Evolutionary conservation across 1,139 yeast species (phyloP), one percentile per base, ranked within the genome.

Genomic region (Debaryomyces robertsiae): DNA sequence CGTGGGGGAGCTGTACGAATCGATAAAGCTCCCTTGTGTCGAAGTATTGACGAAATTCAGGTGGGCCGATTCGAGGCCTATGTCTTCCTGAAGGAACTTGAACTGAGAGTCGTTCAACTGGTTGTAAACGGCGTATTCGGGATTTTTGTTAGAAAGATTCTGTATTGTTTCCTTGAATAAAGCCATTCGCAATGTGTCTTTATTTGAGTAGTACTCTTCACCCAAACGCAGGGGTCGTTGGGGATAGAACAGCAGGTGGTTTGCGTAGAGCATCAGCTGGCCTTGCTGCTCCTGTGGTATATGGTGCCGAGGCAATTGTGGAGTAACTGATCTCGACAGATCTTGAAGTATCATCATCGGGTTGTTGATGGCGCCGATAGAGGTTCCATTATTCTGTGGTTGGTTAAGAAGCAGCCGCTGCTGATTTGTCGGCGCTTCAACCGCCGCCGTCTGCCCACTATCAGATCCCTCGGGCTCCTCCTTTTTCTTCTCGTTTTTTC

Each of bases 401-500:
- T 19, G 22, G 22, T 19, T 19, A 5, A 19, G 7, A 7, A 19
- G 22, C 5, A 7, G 7, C 4, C 14, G 35, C 10, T 9, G 19
- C 15, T 33, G 36, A 2, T 29, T 29, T 9, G 36, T 33, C 9
- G 7, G 22, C 7, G 7, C 22, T 6, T 19, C 7, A 5, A 19
- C 22, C 7, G 5, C 7, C 7, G 22, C 5, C 7, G 22, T 5
- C 22, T 19, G 22, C 22, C n/a, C n/a, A 19, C 7, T 7, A 7
- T 7, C 7, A 6, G 22, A 19, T 6, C 22, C 5, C 22, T 19
- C 22, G 7, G 22, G 30, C 11, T 25, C 36, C 32, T 45, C 47
- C 18, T 41, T 30, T 38, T 56, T 60, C 39, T 50, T 54, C 18
- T 58, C 63, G 44, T 70, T 67, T 53, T 72, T 72, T 41, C 49